Conservation (phyloP, 228 moss, liverwort and hornwort genomes). For the Sphagnum magellanicum region DNA sequence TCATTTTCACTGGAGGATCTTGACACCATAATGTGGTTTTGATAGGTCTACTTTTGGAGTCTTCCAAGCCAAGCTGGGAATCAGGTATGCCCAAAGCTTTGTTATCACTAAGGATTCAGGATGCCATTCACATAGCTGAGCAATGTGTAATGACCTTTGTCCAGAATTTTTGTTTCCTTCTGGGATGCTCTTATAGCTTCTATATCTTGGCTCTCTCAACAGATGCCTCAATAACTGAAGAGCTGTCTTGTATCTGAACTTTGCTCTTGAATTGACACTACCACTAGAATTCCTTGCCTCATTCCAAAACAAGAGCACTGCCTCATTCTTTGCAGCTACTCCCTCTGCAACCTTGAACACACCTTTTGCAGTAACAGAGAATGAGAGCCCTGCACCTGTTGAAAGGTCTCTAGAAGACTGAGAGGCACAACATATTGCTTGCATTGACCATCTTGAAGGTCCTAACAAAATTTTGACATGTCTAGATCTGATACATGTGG, state of each 20-base stretch:
- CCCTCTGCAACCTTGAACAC: too few relatives aligned
- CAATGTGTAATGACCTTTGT: background rate
- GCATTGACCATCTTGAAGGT: too few relatives aligned
- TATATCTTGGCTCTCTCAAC: background rate
- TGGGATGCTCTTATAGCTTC: background rate
- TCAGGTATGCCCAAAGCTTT: constrained; percentile 24
- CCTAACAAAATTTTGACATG: background rate
- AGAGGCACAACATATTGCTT: too few relatives aligned
- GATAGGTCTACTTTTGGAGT: constrained; percentile 90
- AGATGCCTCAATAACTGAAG: background rate
- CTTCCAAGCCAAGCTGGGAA: constrained; percentile 80
- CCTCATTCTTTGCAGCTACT: too few relatives aligned
- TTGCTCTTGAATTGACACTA: background rate
- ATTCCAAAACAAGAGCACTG: too few relatives aligned
- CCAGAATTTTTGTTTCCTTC: background rate
- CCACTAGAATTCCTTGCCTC: too few relatives aligned
- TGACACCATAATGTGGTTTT: background rate
- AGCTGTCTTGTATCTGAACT: background rate
- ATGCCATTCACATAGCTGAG: background rate
- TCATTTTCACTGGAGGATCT: too few relatives aligned
- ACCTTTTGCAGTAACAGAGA: too few relatives aligned
- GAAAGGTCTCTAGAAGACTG: too few relatives aligned
- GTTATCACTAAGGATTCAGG: background rate
- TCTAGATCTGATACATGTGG: background rate
- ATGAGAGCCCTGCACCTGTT: too few relatives aligned